Base-by-base conservation (phyloP, 2,329 filamentous ascomycete genomes). In the Hypoxylon sp. region DNA sequence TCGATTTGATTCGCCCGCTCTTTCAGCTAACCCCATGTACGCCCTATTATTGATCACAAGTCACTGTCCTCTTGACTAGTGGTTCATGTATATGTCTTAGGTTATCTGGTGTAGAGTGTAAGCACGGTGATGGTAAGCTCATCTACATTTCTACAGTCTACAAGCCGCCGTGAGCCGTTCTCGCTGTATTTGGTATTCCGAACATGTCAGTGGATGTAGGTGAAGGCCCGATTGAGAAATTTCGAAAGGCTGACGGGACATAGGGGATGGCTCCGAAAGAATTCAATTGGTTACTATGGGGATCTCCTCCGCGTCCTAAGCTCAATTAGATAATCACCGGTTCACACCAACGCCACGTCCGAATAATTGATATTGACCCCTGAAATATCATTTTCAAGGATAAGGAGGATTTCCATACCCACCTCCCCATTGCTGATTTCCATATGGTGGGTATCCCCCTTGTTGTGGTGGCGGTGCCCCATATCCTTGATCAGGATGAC, bases 371-470 rank as follows among this genome's bases (percentile, higher is more conserved):
- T 13, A 30, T 31, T 10, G 6, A 42, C 22, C n/a, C 22, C 35
- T n/a, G 3, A 17, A 11, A 57, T 35, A 8, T 5, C n/a, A 6
- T 13, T 33, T 31, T 63, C 33, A 68, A n/a, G 25, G 57, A 25
- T 70, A 70, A 3, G 68, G 68, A 13, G 64, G 64, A n/a, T 65
- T 68, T 10, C 68, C 62, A 20, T 71, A 71, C 3, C 61, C 68
- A 11, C 68, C 46, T 53, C 66, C 66, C 66, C 66, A 71, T 48
- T 66, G 69, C 27, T 66, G 68, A 27, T 68, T 42, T 42, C 69
- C 69, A 13, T 69, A 64, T 8, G 69, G 61, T 7, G 66, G 60
- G 30, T 72, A 73, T 54, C 66, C 71, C 8, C 66, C 66, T 48
- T 66, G 65, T 2, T 61, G 70, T 13, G 65, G 69, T 6, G 68